These are phyloP conservation scores for Copromyces sp. DNA, from an alignment of 495 filamentous ascomycete species.

Conservation along the genomic window DNA sequence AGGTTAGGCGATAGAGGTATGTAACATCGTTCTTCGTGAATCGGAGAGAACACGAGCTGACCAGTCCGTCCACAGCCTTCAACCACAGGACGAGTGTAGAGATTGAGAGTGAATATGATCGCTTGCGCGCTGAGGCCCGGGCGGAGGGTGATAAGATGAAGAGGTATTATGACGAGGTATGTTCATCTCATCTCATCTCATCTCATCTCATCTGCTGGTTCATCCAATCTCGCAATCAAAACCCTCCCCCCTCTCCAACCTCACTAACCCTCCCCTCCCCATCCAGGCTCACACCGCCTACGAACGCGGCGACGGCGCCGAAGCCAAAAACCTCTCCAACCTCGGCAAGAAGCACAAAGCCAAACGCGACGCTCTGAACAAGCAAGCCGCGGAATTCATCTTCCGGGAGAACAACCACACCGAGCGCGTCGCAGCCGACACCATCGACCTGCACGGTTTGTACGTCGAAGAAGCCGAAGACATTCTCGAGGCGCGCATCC, in stretches of 20 bases:
- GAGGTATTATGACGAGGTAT: conserved; percentile 62
- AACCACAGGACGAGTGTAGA: conserved; percentile 57
- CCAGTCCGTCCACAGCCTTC: conserved; percentile 53
- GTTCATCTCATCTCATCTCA: not conserved
- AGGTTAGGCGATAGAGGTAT: not conserved
- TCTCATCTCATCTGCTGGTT: not conserved
- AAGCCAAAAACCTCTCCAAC: conserved; percentile 69
- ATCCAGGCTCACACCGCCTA: conserved; percentile 68
- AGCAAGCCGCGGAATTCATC: conserved; percentile 83
- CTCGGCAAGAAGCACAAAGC: conserved; percentile 75
- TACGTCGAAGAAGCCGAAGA: conserved; percentile 91
- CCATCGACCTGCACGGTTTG: conserved; percentile 89
- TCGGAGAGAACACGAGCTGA: not conserved
- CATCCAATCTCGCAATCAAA: not conserved
- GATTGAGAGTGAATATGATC: conserved; percentile 84
- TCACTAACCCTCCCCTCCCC: not conserved
- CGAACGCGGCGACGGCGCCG: conserved; percentile 62
- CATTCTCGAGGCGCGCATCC: conserved; percentile 73
- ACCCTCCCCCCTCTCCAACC: not conserved
- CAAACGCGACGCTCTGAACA: conserved; percentile 73
- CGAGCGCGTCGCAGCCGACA: conserved; percentile 60
- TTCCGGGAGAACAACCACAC: conserved; percentile 84
- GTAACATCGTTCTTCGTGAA: not conserved
- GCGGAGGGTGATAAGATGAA: conserved; percentile 65
- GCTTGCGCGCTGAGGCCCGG: conserved; percentile 72